A percentile compares a stretch with the other conserved stretches of the same genome.
phyloP scores from a whole-genome alignment of 371 early-diverging fungal species.

The Umbelopsis sp. region DNA sequence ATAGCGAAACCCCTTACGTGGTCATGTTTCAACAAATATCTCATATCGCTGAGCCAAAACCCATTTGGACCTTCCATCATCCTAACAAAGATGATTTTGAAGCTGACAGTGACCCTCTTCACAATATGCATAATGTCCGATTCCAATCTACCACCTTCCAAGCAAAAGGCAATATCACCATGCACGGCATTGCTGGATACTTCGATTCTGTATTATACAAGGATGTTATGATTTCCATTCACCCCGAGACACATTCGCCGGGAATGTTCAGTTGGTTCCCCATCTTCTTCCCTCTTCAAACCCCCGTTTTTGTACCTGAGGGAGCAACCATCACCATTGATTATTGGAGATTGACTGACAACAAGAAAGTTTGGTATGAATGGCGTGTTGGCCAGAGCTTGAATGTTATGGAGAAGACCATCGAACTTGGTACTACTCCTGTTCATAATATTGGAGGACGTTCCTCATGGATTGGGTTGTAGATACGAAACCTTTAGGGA shows the following conservation, averaged over 20 bases:
- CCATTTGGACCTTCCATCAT: constrained; percentile 86
- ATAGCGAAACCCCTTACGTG: constrained; percentile 90
- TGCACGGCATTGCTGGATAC: constrained; percentile 95
- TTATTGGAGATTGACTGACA: constrained; percentile 83
- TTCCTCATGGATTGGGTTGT: constrained; percentile 66
- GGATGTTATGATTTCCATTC: constrained; percentile 82
- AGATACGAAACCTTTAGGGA: constrained; percentile 15
- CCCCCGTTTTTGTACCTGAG: constrained; percentile 69
- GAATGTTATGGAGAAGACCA: constrained; percentile 28
- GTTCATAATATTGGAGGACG: constrained; percentile 63
- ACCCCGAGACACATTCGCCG: constrained; percentile 83
- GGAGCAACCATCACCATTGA: constrained; percentile 67
- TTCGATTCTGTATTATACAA: constrained; percentile 90
- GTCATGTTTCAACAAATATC: constrained; percentile 84
- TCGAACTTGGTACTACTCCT: constrained; percentile 28
- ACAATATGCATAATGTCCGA: constrained; percentile 77
- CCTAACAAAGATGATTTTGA: constrained; percentile 57
- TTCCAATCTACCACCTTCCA: constrained; percentile 60
- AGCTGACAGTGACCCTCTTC: constrained; percentile 50
- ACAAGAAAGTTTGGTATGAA: constrained; percentile 93
- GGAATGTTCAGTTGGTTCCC: constrained; percentile 98
- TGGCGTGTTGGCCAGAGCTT: constrained; percentile 67
- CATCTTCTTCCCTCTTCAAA: constrained; percentile 87
- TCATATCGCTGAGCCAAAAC: constrained; percentile 67
- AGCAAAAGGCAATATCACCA: constrained; percentile 57